Base-by-base conservation (phyloP, 495 filamentous ascomycete species). In the Xylaria intraflava region DNA sequence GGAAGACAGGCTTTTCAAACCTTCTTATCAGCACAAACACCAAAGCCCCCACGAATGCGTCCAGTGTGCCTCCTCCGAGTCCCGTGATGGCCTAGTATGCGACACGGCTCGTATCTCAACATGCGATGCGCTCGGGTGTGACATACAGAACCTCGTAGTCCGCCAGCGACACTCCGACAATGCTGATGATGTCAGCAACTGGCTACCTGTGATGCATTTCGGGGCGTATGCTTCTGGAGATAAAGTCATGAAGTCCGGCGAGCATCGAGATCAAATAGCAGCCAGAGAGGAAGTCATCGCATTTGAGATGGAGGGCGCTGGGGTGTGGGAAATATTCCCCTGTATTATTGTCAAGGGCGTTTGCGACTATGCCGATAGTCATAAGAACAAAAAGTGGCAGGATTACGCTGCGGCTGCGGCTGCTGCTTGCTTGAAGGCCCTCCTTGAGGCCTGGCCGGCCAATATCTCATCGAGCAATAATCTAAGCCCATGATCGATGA, bases 281-380 rank as follows among this genome's bases (percentile, higher is more conserved):
- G n/a, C 31, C 0, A 2, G 31, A 7, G n/a, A 45, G 2, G 30
- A 61, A 16, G 48, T 74, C 3, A 69, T 74, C 36, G 69, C 60
- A 23, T 73, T 76, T 20, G 72, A 76, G 57, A 75, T 74, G 70
- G 72, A 74, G 54, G 72, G 67, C 0, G 72, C 74, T 12, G 73
- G 73, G 2, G 62, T 70, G 0, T 70, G 69, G 68, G 69, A 74
- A 12, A 55, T 63, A 16, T 24, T 70, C 3, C 65, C 65, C 0
- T 65, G 56, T 29, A 41, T 76, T 2, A 59, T 77, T 1, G 60
- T 76, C 49, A 73, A 74, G 41, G 68, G 67, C 0, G 59, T 74
- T 0, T 72, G 65, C 35, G 71, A 77, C 53, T 77, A 74, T 51
- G 64, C 65, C 16, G 73, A 76, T 47, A 74, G 67, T 52, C 71